Conservation (phyloP, 202 grass and related monocot genomes). For the Saccharum hybrid region DNA sequence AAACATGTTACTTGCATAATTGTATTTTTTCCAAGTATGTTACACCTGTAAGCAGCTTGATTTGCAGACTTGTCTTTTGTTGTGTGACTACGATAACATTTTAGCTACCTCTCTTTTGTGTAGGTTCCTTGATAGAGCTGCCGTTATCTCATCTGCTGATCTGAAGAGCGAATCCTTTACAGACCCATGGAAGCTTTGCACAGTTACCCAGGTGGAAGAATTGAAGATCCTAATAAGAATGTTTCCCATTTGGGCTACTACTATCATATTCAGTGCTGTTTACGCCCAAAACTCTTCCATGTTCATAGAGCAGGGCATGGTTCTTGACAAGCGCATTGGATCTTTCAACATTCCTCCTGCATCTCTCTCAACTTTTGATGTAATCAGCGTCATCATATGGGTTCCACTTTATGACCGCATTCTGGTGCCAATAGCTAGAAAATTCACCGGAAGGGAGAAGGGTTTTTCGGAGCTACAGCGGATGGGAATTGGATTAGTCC, state of each 20-base stretch:
- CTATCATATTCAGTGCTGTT: conserved; percentile 75
- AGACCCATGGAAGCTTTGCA: conserved; percentile 76
- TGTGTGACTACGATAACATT: neutral
- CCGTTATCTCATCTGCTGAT: conserved; percentile 58
- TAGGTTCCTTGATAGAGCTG: conserved; percentile 87
- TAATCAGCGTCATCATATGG: conserved; percentile 77
- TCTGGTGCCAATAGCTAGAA: conserved; percentile 70
- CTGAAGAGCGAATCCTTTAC: conserved; percentile 45
- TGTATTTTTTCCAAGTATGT: neutral
- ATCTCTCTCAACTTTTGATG: conserved; percentile 74
- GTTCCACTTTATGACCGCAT: conserved; percentile 76
- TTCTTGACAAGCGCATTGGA: conserved; percentile 70
- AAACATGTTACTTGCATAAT: neutral
- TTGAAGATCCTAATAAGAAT: conserved; percentile 78
- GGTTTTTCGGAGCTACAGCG: conserved; percentile 84
- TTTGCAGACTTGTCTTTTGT: neutral
- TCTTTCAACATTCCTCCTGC: conserved; percentile 81
- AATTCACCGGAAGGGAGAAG: conserved; percentile 69
- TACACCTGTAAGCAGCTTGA: neutral
- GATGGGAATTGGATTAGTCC: conserved; percentile 78
- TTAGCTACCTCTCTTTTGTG: conserved; percentile 21
- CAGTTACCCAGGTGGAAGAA: conserved; percentile 94
- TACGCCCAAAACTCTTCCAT: conserved; percentile 79
- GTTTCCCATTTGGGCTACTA: conserved; percentile 88
- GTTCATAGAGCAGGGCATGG: conserved; percentile 91